Evolutionary conservation across 2,329 filamentous ascomycete genomes (phyloP), one percentile per base, ranked within the genome.

Genomic region (Penicillium occitanis): DNA sequence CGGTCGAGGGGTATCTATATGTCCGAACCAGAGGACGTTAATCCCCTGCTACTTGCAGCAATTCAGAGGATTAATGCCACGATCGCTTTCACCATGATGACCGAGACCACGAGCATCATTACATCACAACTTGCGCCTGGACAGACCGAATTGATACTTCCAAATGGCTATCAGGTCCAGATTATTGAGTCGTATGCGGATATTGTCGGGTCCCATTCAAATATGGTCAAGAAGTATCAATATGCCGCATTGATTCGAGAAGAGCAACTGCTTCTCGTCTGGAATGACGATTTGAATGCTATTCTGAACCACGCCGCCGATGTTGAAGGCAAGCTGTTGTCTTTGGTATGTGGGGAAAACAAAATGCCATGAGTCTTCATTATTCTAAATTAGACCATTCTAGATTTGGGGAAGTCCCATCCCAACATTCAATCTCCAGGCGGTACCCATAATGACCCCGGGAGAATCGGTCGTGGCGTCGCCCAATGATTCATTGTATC

Each of bases 21-120:
- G 33, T 75, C 78, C 14, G 78, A 80, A 51, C 82, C 82, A 0
- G 72, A 78, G 28, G 70, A 73, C 5, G 66, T 82, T 11, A 73
- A 79, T 60, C 74, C 74, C 17, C 69, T 76, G 10, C 74, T 84
- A 8, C 70, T 82, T 11, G 77, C 72, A 3, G 80, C 82, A 7
- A 78, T 82, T 6, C 77, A 79, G 62, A 77, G 77, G 61, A 76
- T 84, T 64, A 83, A 83, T 68, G 75, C 81, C 22, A 74, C 77
- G 17, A 81, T 83, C 40, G 82, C 81, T 14, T 76, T 84, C 66
- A 84, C 83, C 10, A 83, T 85, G 80, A 79, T 78, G 10, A 81
- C 81, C 1, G 77, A 83, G 55, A 81, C 82, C 64, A 81, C 81
- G 33, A 76, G 79, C 22, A 79, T 79, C 17, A 80, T 84, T 42